Percentiles rank a stretch among this genome's conserved stretches.
Conservation (phyloP, 257 asterid genomes). For the Primulina tabacum region DNA sequence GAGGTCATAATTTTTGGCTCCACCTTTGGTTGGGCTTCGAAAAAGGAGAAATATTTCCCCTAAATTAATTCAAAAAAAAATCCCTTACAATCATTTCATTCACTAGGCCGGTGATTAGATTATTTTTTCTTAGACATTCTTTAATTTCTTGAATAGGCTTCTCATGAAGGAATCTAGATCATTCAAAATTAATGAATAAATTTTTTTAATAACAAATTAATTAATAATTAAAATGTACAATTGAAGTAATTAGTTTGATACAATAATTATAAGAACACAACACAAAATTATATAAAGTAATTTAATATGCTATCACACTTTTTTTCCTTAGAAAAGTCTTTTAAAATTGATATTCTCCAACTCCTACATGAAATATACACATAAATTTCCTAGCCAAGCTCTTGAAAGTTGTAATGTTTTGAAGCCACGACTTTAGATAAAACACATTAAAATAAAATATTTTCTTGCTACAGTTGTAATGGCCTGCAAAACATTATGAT, state of each 20-base stretch:
- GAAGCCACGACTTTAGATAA: background rate
- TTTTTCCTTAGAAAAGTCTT: conserved; percentile 9
- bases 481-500: conserved; percentile 26
- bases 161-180: conserved; percentile 22
- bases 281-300: too few species aligned
- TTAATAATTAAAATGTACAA: background rate
- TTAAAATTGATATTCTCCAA: background rate
- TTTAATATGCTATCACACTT: conserved; percentile 2
- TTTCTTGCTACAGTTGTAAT: conserved; percentile 22
- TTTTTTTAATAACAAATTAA: background rate
- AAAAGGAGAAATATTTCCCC: conserved; percentile 11
- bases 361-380: background rate
- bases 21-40: conserved; percentile 20
- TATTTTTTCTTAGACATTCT: conserved; percentile 6
- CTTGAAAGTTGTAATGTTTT: too few species aligned
- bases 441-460: background rate
- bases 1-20: conserved; percentile 27
- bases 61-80: conserved; percentile 20
- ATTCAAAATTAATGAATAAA: conserved; percentile 17
- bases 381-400: too few species aligned
- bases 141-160: conserved; percentile 22
- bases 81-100: conserved; percentile 31
- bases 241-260: background rate
- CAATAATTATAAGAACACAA: too few species aligned
- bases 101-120: conserved; percentile 13